phyloP scores from a whole-genome alignment of 805 yeast species.

The Myxozyma kluyveri region DNA sequence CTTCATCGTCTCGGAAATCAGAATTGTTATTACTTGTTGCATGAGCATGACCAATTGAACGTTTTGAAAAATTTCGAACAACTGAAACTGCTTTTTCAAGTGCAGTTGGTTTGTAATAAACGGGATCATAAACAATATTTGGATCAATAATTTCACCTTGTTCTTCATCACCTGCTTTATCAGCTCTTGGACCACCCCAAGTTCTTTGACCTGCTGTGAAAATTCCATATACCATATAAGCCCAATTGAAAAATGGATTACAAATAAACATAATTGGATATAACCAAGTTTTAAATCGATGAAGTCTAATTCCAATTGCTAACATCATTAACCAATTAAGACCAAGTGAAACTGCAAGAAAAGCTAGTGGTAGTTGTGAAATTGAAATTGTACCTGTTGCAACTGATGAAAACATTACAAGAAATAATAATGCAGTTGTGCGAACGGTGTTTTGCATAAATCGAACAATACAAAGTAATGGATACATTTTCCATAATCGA shows the following conservation, averaged over 20 bases:
- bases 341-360: constrained; percentile 16
- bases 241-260: constrained; percentile 25
- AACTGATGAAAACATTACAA: constrained; percentile 15
- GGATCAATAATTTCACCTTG: not conserved
- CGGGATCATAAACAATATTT: constrained; percentile 11
- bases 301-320: constrained; percentile 15
- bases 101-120: not conserved
- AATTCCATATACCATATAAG: constrained; percentile 24
- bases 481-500: constrained; percentile 26
- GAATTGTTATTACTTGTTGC: not conserved
- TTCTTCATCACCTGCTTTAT: constrained; percentile 12
- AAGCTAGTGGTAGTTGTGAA: constrained; percentile 11
- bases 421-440: constrained; percentile 20
- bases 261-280: constrained; percentile 24
- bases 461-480: constrained; percentile 23
- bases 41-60: not conserved
- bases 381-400: constrained; percentile 1
- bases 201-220: constrained; percentile 27
- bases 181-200: constrained; percentile 30
- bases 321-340: constrained; percentile 25
- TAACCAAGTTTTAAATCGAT: constrained; percentile 21
- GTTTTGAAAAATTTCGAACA: not conserved
- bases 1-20: not conserved
- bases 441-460: constrained; percentile 29
- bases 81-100: not conserved